A percentile compares a stretch with the other conserved stretches of the same genome.
Conservation (phyloP, 139 green algal species). For the Asterochloris erici region DNA sequence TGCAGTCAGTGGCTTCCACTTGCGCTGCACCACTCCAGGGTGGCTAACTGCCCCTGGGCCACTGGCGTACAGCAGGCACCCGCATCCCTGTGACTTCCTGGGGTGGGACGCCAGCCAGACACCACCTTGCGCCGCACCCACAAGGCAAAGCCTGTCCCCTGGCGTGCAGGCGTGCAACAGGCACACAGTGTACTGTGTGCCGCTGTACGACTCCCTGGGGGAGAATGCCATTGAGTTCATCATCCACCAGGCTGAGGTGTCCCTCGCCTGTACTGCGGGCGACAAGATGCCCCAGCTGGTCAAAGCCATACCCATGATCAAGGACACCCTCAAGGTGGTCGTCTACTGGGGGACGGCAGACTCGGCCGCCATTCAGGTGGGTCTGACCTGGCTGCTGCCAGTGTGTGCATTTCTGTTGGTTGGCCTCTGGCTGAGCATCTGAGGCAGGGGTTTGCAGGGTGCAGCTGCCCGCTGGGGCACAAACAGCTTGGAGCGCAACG, state of each 20-base stretch:
- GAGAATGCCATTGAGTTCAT: slow-evolving; percentile 92
- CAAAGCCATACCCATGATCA: slow-evolving; percentile 50
- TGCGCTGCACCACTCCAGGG: background rate
- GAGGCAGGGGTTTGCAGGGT: too few species aligned
- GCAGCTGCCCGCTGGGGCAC: too few species aligned
- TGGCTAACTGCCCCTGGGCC: background rate
- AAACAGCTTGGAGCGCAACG: too few species aligned
- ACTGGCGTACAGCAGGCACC: background rate
- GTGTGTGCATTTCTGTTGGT: background rate
- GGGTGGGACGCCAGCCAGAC: background rate
- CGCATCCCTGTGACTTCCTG: background rate
- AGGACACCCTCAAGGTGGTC: slow-evolving; percentile 57
- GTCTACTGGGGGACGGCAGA: slow-evolving; percentile 72
- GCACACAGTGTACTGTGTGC: slow-evolving; percentile 80
- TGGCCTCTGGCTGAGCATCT: too few species aligned
- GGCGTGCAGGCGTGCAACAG: slow-evolving; percentile 86
- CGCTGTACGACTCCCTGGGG: slow-evolving; percentile 93
- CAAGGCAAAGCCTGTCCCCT: background rate
- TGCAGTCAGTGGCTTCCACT: background rate
- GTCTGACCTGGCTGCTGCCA: background rate
- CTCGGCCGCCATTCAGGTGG: slow-evolving; percentile 8
- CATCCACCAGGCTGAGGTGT: slow-evolving; percentile 72
- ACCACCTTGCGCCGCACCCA: background rate
- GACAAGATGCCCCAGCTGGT: slow-evolving; percentile 65
- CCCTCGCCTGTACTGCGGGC: slow-evolving; percentile 45